Base-by-base conservation (phyloP, 2,329 filamentous ascomycete species). In the Cladophialophora immunda region DNA sequence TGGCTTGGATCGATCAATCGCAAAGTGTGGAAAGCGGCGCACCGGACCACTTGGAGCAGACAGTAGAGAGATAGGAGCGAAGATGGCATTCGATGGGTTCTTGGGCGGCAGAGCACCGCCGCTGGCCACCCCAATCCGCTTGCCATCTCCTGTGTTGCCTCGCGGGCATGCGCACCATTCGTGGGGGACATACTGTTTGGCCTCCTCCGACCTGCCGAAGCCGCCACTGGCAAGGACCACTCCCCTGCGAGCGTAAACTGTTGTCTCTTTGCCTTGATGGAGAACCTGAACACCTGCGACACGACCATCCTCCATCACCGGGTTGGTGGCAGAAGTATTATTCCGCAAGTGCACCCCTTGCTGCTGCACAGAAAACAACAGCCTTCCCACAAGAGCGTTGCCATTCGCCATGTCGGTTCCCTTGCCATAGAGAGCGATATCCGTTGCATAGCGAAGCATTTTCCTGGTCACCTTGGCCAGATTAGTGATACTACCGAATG, bases 221-320 rank as follows among this genome's bases (percentile, higher is more conserved):
- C 78, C 78, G 8, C 77, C 78, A 8, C 76, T 76, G 3, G 74
- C 73, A 13, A 80, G 72, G 15, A 80, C 64, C 13, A 80, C 75
- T 17, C 75, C 78, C 22, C 69, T 66, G 0, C 62, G 67, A 4
- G 76, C 73, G 1, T 71, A 55, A 57, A 79, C 70, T 1, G 59
- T 68, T 6, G 71, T 62, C 3, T 68, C 57, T 8, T 66, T 67
- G 22, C 75, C 76, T 72, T 68, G 13, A 73, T 29, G 30, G 41
- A 25, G 11, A n/a, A 52, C 57, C 13, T 17, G n/a, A 15, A 58
- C 68, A 3, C 68, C 54, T 60, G 68, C 75, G 69, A 78, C 76
- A 32, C 64, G 9, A 4, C 73, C 61, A 13, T 68, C 69, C 1
- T 68, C 55, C 2, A 45, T 22, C 22, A 57, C 38, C 1, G 61